Percentiles rank a stretch among this genome's conserved stretches.
Conservation (phyloP, 1,139 yeast genomes). For the Meyerozyma sp. region DNA sequence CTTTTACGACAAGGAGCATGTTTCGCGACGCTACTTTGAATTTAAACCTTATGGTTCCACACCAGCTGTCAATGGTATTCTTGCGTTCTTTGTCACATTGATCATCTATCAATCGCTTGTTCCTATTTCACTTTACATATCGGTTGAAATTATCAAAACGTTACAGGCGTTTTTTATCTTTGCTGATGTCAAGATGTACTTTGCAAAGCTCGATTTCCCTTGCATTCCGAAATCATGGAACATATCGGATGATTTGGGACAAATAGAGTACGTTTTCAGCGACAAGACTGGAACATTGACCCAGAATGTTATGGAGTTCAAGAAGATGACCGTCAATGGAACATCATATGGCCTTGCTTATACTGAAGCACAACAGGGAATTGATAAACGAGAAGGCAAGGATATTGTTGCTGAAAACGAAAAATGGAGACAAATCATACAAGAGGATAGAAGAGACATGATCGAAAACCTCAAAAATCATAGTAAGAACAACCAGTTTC, state of each 20-base stretch:
- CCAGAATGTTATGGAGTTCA: conserved; percentile 95
- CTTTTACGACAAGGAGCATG: conserved; percentile 28
- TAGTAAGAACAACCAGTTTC: conserved; percentile 52
- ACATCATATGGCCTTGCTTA: conserved; percentile 88
- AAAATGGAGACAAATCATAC: conserved; percentile 58
- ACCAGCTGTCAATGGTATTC: conserved; percentile 73
- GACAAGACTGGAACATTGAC: conserved; percentile 97
- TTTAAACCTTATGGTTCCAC: conserved; percentile 28
- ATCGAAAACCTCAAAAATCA: conserved; percentile 43
- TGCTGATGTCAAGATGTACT: conserved; percentile 83
- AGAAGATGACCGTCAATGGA: conserved; percentile 87
- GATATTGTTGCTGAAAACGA: conserved; percentile 68
- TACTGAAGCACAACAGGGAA: conserved; percentile 92
- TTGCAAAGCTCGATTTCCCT: conserved; percentile 81
- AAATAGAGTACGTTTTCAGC: conserved; percentile 90
- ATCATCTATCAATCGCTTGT: conserved; percentile 88
- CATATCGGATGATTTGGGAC: conserved; percentile 95
- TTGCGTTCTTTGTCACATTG: conserved; percentile 83
- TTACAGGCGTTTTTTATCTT: conserved; percentile 91
- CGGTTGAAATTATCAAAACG: conserved; percentile 92
- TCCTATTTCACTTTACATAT: conserved; percentile 90
- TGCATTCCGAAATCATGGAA: conserved; percentile 97
- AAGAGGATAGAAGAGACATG: conserved; percentile 63
- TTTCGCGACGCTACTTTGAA: conserved; percentile 42
- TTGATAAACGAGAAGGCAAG: conserved; percentile 81